These are phyloP conservation scores for Apiotrichum porosum DNA, from an alignment of 1,284 basidiomycete genomes.

Conservation along the genomic window DNA sequence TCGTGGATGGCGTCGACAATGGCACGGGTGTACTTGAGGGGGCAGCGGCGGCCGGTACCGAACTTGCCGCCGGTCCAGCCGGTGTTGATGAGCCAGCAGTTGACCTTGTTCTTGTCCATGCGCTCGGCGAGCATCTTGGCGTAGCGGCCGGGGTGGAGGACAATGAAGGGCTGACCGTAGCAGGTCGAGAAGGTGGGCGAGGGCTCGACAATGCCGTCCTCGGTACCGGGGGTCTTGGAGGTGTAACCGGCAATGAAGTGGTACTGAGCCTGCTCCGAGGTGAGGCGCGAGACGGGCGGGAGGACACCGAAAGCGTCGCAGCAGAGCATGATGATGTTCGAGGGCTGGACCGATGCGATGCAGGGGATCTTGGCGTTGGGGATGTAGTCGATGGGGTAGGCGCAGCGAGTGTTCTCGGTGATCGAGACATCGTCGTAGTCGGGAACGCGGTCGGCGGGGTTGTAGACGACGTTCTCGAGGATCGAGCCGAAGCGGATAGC, in stretches of 20 bases:
- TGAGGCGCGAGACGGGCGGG: constrained; percentile 88
- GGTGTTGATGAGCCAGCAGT: constrained; percentile 99
- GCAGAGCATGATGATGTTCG: constrained; percentile 92
- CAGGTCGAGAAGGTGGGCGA: constrained; percentile 99
- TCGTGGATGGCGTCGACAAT: constrained; percentile 98
- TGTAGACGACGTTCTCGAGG: constrained; percentile 98
- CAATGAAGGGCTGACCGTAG: constrained; percentile 98
- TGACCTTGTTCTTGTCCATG: constrained; percentile 84
- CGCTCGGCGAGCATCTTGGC: constrained; percentile 95
- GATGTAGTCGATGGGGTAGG: constrained; percentile 96
- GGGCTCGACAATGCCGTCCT: constrained; percentile 96
- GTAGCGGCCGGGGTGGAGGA: constrained; percentile 91
- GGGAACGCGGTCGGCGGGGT: constrained; percentile 74
- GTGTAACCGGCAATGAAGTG: constrained; percentile 97
- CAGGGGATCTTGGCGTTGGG: constrained; percentile 93
- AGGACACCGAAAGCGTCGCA: constrained; percentile 98
- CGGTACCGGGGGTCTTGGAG: constrained; percentile 82
- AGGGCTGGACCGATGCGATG: constrained; percentile 72
- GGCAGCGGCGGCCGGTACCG: constrained; percentile 84
- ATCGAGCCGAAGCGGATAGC: constrained; percentile 95
- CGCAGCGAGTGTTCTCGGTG: constrained; percentile 98
- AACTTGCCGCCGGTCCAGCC: constrained; percentile 97
- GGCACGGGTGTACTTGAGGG: constrained; percentile 88
- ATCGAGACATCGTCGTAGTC: constrained; percentile 97
- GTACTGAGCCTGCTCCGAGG: constrained; percentile 93